These are phyloP conservation scores for Dendrothele bispora DNA, from an alignment of 768 basidiomycete species.

Conservation along the genomic window DNA sequence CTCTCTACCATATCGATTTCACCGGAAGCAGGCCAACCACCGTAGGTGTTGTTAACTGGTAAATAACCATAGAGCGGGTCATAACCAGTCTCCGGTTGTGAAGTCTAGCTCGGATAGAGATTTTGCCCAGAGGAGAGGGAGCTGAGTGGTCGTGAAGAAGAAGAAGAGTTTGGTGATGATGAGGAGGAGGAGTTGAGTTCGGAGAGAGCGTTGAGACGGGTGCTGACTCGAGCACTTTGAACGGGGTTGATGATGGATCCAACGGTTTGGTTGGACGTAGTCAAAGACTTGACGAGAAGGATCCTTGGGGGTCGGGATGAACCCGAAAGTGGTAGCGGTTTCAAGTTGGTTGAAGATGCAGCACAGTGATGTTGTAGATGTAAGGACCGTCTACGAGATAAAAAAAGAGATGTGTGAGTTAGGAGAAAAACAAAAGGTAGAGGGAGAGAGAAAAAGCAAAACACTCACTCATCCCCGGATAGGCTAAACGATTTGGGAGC, in stretches of 20 bases:
- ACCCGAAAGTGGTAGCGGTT: constrained; percentile 44
- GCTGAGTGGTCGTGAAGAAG: no score
- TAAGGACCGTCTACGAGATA: constrained; percentile 64
- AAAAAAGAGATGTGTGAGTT: no score
- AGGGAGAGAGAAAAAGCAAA: no score
- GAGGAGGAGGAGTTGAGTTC: constrained; percentile 15
- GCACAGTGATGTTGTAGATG: constrained; percentile 76
- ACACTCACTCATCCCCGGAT: no score
- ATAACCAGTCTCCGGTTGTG: constrained; percentile 43
- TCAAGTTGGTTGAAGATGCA: constrained; percentile 78
- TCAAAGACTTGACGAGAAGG: no score
- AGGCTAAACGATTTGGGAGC: no score
- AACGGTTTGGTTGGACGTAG: constrained; percentile 16
- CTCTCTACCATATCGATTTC: constrained; percentile 44
- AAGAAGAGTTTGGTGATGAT: no score
- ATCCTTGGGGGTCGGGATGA: constrained; percentile 25
- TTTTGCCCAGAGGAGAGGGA: constrained; percentile 38
- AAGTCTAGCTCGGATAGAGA: constrained; percentile 42
- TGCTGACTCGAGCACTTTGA: constrained; percentile 56
- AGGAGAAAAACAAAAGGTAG: no score
- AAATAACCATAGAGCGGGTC: constrained; percentile 55
- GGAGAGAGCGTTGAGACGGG: constrained; percentile 17
- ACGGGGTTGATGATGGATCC: constrained; percentile 56
- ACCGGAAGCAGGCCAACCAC: constrained; percentile 41
- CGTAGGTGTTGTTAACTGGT: constrained; percentile 28